Percentiles rank a stretch among this genome's conserved stretches.
These are phyloP conservation scores for Nothophytophthora sp. DNA, from an alignment of 352 stramenopile genomes.

Conservation along the genomic window DNA sequence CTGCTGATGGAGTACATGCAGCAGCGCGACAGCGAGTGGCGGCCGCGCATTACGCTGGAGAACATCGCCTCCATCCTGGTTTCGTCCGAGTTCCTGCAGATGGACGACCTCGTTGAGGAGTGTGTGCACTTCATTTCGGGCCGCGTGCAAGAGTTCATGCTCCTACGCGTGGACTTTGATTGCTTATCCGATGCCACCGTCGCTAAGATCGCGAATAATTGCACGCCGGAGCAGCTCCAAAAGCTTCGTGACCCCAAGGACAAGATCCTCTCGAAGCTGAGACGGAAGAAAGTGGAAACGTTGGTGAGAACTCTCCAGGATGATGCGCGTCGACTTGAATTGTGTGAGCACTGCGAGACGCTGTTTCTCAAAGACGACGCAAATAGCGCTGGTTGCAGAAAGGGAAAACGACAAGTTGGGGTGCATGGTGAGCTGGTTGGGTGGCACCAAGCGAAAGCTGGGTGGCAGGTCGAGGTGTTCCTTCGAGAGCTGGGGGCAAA, in stretches of 20 bases:
- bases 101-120: slow-evolving; percentile 86
- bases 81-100: slow-evolving; percentile 91
- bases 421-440: slow-evolving; percentile 53
- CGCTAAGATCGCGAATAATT: slow-evolving; percentile 65
- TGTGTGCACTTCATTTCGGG: slow-evolving; percentile 78
- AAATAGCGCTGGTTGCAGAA: slow-evolving; percentile 26
- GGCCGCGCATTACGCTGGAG: slow-evolving; percentile 58
- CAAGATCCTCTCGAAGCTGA: slow-evolving; percentile 86
- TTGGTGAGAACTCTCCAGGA: slow-evolving; percentile 44
- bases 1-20: slow-evolving; percentile 92
- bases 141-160: slow-evolving; percentile 80
- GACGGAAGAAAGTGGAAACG: slow-evolving; percentile 80
- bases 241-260: slow-evolving; percentile 80
- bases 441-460: slow-evolving; percentile 35
- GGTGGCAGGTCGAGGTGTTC: slow-evolving; percentile 53
- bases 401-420: slow-evolving; percentile 38
- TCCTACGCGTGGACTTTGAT: slow-evolving; percentile 84
- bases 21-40: slow-evolving; percentile 42
- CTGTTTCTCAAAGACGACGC: slow-evolving; percentile 39
- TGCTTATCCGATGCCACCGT: slow-evolving; percentile 83
- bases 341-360: slow-evolving; percentile 47
- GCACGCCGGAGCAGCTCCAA: slow-evolving; percentile 60
- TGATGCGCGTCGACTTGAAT: slow-evolving; percentile 20
- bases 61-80: slow-evolving; percentile 89
- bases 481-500: slow-evolving; percentile 38